phyloP scores from a whole-genome alignment of 2,329 filamentous ascomycete species.

The Akanthomyces lecanii region DNA sequence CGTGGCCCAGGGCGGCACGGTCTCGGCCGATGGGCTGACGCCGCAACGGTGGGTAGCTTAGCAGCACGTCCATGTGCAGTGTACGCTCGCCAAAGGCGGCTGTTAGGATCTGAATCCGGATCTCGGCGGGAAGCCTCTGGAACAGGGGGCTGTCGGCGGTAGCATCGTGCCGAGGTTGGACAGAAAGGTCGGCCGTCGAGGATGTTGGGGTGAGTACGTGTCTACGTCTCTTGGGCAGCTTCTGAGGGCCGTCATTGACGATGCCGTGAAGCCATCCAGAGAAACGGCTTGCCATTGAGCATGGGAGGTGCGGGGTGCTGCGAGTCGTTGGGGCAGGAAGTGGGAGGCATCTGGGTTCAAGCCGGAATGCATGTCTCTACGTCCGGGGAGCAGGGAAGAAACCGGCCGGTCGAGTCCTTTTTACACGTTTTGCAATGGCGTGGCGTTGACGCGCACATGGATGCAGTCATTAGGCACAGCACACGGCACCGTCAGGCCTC shows the following conservation, averaged over 20 bases:
- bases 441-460: slow-evolving; percentile 10
- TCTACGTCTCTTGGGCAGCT: slow-evolving; percentile 2
- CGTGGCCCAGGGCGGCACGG: neutral
- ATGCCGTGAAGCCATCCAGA: slow-evolving; percentile 15
- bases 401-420: slow-evolving; percentile 4
- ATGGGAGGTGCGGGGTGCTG: neutral
- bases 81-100: slow-evolving; percentile 24
- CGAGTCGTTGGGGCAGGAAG: neutral
- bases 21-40: neutral
- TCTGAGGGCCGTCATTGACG: slow-evolving; percentile 2
- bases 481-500: slow-evolving; percentile 6
- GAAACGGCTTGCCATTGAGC: slow-evolving; percentile 6
- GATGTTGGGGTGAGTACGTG: neutral
- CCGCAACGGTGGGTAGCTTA: slow-evolving; percentile 17
- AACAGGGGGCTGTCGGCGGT: slow-evolving; percentile 26
- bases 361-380: neutral
- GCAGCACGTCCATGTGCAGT: slow-evolving; percentile 25
- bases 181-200: neutral
- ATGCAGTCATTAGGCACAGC: slow-evolving; percentile 8
- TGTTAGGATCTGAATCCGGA: slow-evolving; percentile 29
- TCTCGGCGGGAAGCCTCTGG: slow-evolving; percentile 30
- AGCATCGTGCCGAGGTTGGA: neutral
- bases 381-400: neutral
- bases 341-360: neutral
- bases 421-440: neutral